Percentiles rank a stretch among this genome's conserved stretches.
These are phyloP conservation scores for Endocalyx cinctus DNA, from an alignment of 2,329 filamentous ascomycete genomes.

Conservation along the genomic window DNA sequence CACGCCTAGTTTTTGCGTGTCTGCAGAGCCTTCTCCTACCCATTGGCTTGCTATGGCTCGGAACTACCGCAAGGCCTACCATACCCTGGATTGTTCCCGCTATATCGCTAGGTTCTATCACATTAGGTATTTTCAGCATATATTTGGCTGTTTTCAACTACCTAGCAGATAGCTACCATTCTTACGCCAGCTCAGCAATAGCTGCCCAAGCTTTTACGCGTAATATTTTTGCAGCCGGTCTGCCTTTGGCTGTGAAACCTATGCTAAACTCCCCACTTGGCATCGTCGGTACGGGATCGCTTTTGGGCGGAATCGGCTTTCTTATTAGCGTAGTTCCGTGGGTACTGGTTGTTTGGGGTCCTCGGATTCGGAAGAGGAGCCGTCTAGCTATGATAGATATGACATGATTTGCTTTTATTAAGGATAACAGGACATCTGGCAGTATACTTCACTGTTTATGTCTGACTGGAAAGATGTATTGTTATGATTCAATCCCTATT, in stretches of 20 bases:
- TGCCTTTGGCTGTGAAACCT: conserved; percentile 1
- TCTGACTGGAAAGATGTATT: too few species aligned
- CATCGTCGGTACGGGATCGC: conserved; percentile 1
- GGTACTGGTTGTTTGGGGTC: conserved; percentile 3
- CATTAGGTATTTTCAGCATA: conserved; percentile 60
- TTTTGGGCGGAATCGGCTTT: conserved; percentile 2
- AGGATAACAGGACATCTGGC: too few species aligned
- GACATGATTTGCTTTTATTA: neutral
- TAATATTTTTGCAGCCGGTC: conserved; percentile 1
- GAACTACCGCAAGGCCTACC: conserved; percentile 59
- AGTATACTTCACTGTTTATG: too few species aligned
- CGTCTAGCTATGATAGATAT: neutral
- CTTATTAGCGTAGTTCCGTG: conserved; percentile 3
- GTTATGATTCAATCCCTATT: too few species aligned
- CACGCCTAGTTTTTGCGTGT: conserved; percentile 58
- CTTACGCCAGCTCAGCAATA: conserved; percentile 58
- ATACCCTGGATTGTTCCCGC: conserved; percentile 60
- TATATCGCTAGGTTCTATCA: conserved; percentile 54
- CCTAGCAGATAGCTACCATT: conserved; percentile 60
- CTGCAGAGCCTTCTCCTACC: conserved; percentile 59
- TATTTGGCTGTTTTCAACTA: conserved; percentile 65
- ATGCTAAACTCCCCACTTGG: conserved; percentile 1
- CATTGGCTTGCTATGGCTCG: conserved; percentile 52
- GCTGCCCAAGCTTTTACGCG: conserved; percentile 61
- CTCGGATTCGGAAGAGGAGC: conserved; percentile 1